Evolutionary conservation across 768 basidiomycete species (phyloP), one percentile per base, ranked within the genome.

Genomic region (Lactarius hengduanensis): DNA sequence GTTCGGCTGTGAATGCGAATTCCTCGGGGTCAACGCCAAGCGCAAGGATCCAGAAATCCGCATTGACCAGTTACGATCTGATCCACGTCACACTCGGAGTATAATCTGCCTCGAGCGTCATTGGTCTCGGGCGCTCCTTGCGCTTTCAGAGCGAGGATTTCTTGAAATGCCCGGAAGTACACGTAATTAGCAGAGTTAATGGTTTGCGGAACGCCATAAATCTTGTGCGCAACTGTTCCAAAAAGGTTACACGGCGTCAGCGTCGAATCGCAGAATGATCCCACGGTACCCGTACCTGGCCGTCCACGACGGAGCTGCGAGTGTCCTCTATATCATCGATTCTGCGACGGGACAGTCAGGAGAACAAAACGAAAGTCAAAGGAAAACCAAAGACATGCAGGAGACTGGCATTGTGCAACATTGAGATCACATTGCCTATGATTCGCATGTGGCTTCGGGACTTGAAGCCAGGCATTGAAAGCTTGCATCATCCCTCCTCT

Each of bases 141-240:
- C 54, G 53, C 62, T 56, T 63, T 67, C 41, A 92, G 81, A 13
- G 80, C 79, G 69, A 90, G 86, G 1, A 98, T 82, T 70, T 96
- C 92, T 70, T 94, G 84, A 74, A 89, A 95, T 0, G 96, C 96
- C 53, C 94, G 84, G 73, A 98, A 99, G 74, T 96, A 98, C 34
- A 95, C 94, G 70, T 98, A 98, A 74, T 97, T 98, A 0, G 96
- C 96, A 0, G 90, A 88, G 75, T 99, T 99, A 78, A 99, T 95
- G 0, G 96, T 97, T 74, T 98, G 96, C 0, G 96, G 94, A 3
- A 97, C 79, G 1, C 96, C 96, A 72, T 96, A 99, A 70, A 99
- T 96, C 79, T 92, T 93, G 79, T 99, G 96, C 0, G 93, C 86
- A 28, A 96, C 96, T 89, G 34, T 16, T 68, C 1, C 64, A n/a